Conservation (phyloP, 2,329 filamentous ascomycete species). For the Ophiobolus disseminans region DNA sequence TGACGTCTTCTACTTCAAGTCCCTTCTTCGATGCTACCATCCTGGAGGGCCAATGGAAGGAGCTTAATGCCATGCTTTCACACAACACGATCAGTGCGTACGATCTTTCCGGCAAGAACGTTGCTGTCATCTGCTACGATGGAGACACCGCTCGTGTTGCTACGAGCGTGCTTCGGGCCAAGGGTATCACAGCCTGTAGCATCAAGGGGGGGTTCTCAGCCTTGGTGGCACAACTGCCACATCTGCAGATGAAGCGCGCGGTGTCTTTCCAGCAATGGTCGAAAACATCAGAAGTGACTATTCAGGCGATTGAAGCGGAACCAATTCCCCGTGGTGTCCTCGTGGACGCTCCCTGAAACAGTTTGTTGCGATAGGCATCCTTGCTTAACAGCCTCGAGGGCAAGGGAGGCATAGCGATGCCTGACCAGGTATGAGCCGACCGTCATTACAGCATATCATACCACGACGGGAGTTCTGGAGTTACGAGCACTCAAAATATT, state of each 20-base stretch:
- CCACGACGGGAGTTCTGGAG: too few species aligned
- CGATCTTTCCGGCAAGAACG: slow-evolving; percentile 24
- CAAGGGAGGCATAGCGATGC: too few species aligned
- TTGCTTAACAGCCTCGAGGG: too few species aligned
- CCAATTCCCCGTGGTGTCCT: slow-evolving; percentile 1
- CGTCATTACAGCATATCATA: too few species aligned
- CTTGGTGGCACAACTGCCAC: slow-evolving; percentile 15
- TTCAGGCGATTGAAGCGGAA: slow-evolving; percentile 6
- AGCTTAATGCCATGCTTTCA: slow-evolving; percentile 25
- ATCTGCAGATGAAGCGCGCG: slow-evolving; percentile 15
- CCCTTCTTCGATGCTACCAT: slow-evolving; percentile 23
- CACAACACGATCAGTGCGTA: slow-evolving; percentile 23
- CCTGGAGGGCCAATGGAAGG: slow-evolving; percentile 28
- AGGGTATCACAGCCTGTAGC: slow-evolving; percentile 21
- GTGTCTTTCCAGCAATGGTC: slow-evolving; percentile 9
- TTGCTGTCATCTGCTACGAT: slow-evolving; percentile 25
- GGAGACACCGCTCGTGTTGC: slow-evolving; percentile 28
- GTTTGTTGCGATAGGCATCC: too few species aligned
- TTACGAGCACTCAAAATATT: too few species aligned
- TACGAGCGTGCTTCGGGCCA: slow-evolving; percentile 26
- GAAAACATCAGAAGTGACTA: slow-evolving; percentile 1
- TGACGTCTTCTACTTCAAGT: slow-evolving; percentile 12
- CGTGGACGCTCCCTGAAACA: slow-evolving; percentile 3
- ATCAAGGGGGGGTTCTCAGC: slow-evolving; percentile 25
- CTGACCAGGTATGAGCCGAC: too few species aligned